Base-by-base conservation (phyloP, 2,329 filamentous ascomycete species). In the Ophiocordyceps camponoti-saundersi region DNA sequence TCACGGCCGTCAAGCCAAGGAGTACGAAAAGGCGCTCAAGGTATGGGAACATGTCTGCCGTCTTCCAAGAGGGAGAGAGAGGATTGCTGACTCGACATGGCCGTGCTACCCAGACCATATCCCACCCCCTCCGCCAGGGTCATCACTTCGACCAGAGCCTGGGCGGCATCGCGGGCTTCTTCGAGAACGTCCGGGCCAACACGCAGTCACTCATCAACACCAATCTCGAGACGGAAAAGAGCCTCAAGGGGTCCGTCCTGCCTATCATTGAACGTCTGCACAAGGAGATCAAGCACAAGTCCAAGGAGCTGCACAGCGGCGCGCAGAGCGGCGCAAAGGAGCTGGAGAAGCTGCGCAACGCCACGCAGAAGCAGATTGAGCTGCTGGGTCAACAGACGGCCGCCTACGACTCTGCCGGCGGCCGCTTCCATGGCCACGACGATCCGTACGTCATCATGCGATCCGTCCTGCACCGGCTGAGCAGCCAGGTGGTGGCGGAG, bases 351-450 rank as follows among this genome's bases (percentile, higher is more conserved):
- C 80, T 86, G 10, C 84, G 90, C 50, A 79, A 80, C 55, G 70
- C 68, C 7, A 95, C 90, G 0, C 90, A 98, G 69, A 95, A 94
- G 70, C 87, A 95, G 55, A 94, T 98, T 52, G 90, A 98, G 67
- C 75, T 94, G 22, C 79, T 98, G 1, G 89, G 86, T 39, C 84
- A 92, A 66, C 80, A 94, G 56, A 79, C 87, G 0, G 87, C 89
- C 11, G 67, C 77, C 3, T 93, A 81, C 56, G 87, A 93, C 55
- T 82, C 87, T 1, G 73, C 76, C 3, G 80, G 82, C 39, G 84
- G 80, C 50, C 83, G 77, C 58, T 67, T 90, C 55, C 75, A 77
- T 42, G 76, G 85, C 2, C 59, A 68, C 13, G 79, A 95, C 32
- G 92, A 98, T 61, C 92, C 92, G 5, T 98, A 96, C 60, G 74